Evolutionary conservation across 106 monocot species (phyloP).

Genomic region (Alisma plantagoaquatica): DNA sequence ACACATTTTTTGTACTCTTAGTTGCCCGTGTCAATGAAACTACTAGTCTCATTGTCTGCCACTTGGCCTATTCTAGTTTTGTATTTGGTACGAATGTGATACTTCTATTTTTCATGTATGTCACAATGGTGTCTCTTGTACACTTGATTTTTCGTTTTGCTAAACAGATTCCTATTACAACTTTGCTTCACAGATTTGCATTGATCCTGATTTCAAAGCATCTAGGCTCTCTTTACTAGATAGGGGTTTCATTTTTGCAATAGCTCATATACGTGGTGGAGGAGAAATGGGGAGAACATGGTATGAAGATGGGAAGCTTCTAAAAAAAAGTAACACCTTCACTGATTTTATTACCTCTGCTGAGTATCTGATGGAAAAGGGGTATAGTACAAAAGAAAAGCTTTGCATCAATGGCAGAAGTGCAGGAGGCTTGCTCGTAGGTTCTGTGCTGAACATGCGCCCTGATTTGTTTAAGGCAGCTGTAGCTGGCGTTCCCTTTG

Average conservation of each 20-base stretch:
- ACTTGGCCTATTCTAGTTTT: too few species aligned
- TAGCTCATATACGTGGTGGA: conserved; percentile 76
- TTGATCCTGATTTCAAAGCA: conserved; percentile 56
- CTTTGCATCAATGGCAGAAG: conserved; percentile 76
- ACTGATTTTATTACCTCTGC: conserved; percentile 76
- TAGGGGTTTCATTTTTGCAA: conserved; percentile 63
- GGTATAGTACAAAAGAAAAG: conserved; percentile 65
- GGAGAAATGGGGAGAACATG: conserved; percentile 79
- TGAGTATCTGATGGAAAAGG: conserved; percentile 64
- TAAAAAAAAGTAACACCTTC: conserved; percentile 68
- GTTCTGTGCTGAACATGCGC: conserved; percentile 81
- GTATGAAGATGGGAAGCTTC: conserved; percentile 76
- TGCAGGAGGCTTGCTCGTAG: conserved; percentile 81
- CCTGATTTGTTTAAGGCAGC: conserved; percentile 88
- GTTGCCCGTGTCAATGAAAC: too few species aligned
- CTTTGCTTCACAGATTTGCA: conserved; percentile 33
- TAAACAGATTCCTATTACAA: too few species aligned
- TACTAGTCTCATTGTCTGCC: too few species aligned
- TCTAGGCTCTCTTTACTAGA: conserved; percentile 63
- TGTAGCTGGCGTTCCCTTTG: conserved; percentile 83
- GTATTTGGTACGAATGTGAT: too few species aligned
- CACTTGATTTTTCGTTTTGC: too few species aligned
- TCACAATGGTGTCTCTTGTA: too few species aligned
- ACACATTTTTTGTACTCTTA: too few species aligned
- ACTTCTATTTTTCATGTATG: too few species aligned